Conservation (phyloP, 75 land plant genomes). For the Ceratopteris richardii region DNA sequence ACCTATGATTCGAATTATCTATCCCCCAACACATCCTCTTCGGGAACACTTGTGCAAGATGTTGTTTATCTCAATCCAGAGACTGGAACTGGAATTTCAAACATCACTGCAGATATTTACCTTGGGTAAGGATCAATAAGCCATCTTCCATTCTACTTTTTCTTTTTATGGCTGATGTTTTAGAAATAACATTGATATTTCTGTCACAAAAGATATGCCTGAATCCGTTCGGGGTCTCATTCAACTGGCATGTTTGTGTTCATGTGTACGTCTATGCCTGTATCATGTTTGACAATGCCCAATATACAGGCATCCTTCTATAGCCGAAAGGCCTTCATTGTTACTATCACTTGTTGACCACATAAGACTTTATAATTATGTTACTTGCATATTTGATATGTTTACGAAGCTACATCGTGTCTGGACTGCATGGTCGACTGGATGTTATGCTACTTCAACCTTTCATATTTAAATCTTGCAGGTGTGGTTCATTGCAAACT, state of each 20-base stretch:
- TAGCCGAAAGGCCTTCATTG: too few relatives aligned
- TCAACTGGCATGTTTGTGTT: too few relatives aligned
- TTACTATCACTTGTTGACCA: too few relatives aligned
- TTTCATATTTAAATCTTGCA: conserved; percentile 10
- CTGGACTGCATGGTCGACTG: too few relatives aligned
- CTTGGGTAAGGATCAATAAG: too few relatives aligned
- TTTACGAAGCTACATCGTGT: too few relatives aligned
- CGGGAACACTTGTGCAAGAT: conserved; percentile 73
- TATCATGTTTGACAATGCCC: too few relatives aligned
- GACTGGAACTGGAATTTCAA: not conserved
- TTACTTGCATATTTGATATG: too few relatives aligned
- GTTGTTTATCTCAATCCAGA: conserved; percentile 41
- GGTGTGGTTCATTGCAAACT: conserved; percentile 73
- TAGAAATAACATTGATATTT: not conserved
- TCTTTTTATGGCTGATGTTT: not conserved
- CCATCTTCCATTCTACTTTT: not conserved
- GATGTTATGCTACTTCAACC: not conserved
- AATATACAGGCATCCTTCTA: too few relatives aligned
- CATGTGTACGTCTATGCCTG: too few relatives aligned
- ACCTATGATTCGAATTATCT: conserved; percentile 41
- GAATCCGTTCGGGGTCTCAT: too few relatives aligned
- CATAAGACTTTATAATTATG: too few relatives aligned
- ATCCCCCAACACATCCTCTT: conserved; percentile 64
- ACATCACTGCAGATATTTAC: not conserved
- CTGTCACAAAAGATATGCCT: not conserved